A percentile compares a stretch with the other conserved stretches of the same genome.
Conservation (phyloP, 164 flowering plant species). For the Vitis labrusca region DNA sequence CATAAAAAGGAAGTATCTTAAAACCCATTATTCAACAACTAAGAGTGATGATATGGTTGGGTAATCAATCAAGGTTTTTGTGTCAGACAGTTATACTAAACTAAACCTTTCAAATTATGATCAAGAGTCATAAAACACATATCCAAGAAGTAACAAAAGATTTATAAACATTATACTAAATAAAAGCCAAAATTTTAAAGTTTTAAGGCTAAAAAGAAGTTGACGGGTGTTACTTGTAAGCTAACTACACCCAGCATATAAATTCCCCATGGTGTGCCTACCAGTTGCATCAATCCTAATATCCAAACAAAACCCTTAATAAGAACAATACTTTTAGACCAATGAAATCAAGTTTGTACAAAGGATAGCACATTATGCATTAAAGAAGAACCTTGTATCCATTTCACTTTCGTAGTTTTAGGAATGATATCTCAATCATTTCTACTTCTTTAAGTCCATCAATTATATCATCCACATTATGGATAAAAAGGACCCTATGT, state of each 20-base stretch:
- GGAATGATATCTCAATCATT: constrained; percentile 26
- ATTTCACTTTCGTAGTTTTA: constrained; percentile 69
- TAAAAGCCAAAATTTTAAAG: too few species aligned
- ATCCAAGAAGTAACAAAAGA: too few species aligned
- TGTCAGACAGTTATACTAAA: neutral
- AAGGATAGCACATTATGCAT: constrained; percentile 48
- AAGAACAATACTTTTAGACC: neutral
- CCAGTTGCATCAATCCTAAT: constrained; percentile 73
- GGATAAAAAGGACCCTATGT: too few species aligned
- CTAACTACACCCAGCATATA: constrained; percentile 68
- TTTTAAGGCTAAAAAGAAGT: constrained; percentile 5
- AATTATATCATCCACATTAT: too few species aligned
- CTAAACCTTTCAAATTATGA: neutral
- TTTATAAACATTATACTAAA: too few species aligned
- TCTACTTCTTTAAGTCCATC: too few species aligned
- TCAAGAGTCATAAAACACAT: too few species aligned
- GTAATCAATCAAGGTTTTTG: too few species aligned
- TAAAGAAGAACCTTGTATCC: constrained; percentile 95
- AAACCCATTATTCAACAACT: constrained; percentile 11
- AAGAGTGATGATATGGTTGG: too few species aligned
- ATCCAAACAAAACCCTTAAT: constrained; percentile 6
- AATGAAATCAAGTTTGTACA: constrained; percentile 1
- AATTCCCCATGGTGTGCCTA: constrained; percentile 55
- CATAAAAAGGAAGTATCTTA: too few species aligned
- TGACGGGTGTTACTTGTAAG: constrained; percentile 50